Base-by-base conservation (phyloP, 202 grass and related monocot species). In the Carex sylvatica region DNA sequence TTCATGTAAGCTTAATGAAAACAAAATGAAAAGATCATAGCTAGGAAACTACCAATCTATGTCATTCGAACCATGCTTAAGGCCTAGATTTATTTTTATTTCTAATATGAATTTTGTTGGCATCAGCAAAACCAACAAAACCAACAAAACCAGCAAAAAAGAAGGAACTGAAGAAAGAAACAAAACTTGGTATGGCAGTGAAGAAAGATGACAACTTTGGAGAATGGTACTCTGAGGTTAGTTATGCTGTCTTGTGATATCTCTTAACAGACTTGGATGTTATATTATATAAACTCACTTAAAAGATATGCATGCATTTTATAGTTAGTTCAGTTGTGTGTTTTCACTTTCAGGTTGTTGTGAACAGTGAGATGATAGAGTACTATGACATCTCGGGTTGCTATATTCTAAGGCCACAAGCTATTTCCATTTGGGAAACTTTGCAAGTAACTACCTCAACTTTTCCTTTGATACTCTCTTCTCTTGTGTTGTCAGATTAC, bases 111-210 rank as follows among this genome's bases (percentile, higher is more conserved):
- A 49, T 49, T 49, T 49, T 49, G 46, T 49, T 49, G 46, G 46
- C 11, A 49, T 49, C 46, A 49, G 44, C 44, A 47, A 47, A 47
- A 49, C 10, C 46, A 49, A 9, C 8, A 46, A 46, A 46, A 47
- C 9, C 44, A 47, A 2, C 46, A 49, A 49, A 49, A 44, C 13
- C 70, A 87, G 90, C 88, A 74, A 98, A 86, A 74, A 98, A 98
- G 90, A 95, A 98, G 90, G 92, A 98, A 82, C 90, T 98, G 61
- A 98, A 98, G 89, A 98, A 98, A 87, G 95, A 98, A 83, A 98
- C 92, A 3, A 89, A 92, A 61, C 89, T 98, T 3, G 92, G 95
- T 58, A 87, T 98, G 90, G 87, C 87, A 4, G 90, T 79, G 69
- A 98, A 91, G 89, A 98, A 98, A 80, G 90, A 93, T 35, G 90